A percentile compares a stretch with the other conserved stretches of the same genome.
These are phyloP conservation scores for Magnaporthiopsis incrustans DNA, from an alignment of 2,329 filamentous ascomycete genomes.

Conservation along the genomic window DNA sequence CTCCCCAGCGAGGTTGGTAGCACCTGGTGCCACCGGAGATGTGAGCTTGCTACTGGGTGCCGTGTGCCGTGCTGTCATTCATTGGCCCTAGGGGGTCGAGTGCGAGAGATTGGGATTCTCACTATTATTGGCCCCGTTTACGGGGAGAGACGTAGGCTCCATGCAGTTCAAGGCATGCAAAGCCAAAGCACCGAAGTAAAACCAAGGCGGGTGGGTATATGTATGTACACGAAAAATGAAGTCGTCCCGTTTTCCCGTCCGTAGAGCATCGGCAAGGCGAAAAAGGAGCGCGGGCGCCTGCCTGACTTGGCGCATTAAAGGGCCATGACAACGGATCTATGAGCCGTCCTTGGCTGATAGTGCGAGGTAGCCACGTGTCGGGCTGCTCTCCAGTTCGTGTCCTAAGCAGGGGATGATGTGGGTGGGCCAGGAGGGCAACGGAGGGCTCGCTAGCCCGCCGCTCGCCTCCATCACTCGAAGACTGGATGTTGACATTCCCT, in stretches of 20 bases:
- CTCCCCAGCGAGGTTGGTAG: background rate
- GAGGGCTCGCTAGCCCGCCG: background rate
- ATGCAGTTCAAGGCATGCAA: background rate
- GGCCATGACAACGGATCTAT: background rate
- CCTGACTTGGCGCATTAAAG: background rate
- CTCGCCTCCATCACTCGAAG: background rate
- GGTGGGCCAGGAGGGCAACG: too few relatives aligned
- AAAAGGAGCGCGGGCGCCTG: background rate
- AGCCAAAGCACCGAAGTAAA: background rate
- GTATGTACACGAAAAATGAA: background rate
- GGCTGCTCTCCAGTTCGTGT: background rate
- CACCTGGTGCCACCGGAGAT: background rate
- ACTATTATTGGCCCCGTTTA: background rate
- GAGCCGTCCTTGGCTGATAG: too few relatives aligned
- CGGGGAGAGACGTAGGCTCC: background rate
- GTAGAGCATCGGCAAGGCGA: background rate
- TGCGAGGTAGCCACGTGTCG: background rate
- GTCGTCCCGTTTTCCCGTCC: background rate
- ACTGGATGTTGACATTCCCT: conserved; percentile 33
- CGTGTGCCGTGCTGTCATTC: background rate
- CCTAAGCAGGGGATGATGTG: background rate
- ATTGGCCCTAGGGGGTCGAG: background rate
- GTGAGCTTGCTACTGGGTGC: background rate
- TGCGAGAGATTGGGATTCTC: background rate
- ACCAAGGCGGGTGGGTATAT: background rate